Percentiles rank a stretch among this genome's conserved stretches.
These are phyloP conservation scores for Tilletia caries DNA, from an alignment of 1,284 basidiomycete species.

Conservation along the genomic window DNA sequence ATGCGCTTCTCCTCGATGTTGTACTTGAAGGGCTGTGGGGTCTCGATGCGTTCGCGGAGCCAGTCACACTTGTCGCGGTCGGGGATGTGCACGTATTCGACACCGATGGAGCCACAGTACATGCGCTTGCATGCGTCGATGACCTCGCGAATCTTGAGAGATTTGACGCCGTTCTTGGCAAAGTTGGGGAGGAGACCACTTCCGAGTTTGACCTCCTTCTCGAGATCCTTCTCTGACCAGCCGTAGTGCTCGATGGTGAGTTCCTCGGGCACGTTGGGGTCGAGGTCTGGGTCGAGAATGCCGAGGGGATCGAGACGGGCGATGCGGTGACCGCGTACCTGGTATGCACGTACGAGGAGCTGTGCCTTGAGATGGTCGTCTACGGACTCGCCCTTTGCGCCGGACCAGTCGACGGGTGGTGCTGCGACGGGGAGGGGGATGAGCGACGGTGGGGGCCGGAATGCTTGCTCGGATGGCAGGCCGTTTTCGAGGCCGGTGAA, in stretches of 20 bases:
- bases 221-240: conserved; percentile 86
- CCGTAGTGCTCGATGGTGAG: conserved; percentile 65
- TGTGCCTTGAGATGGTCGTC: conserved; percentile 90
- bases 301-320: conserved; percentile 93
- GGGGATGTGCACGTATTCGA: conserved; percentile 97
- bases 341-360: conserved; percentile 76
- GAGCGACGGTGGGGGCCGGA: conserved; percentile 71
- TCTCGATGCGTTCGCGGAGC: conserved; percentile 94
- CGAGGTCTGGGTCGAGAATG: conserved; percentile 81
- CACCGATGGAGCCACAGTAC: conserved; percentile 91
- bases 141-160: conserved; percentile 87
- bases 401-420: conserved; percentile 68
- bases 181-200: conserved; percentile 92
- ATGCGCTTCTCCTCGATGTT: conserved; percentile 96
- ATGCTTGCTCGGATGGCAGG: conserved; percentile 75
- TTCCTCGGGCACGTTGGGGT: conserved; percentile 42
- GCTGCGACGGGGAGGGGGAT: conserved; percentile 70
- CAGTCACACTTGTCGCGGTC: conserved; percentile 99
- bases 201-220: conserved; percentile 89
- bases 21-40: conserved; percentile 97
- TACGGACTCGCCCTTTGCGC: conserved; percentile 67
- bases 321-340: conserved; percentile 95
- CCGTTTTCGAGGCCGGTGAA: conserved; percentile 91
- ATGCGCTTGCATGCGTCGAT: conserved; percentile 88
- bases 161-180: conserved; percentile 75